Evolutionary conservation across 331 rosid species (phyloP).

Genomic region (Quercus lobata): DNA sequence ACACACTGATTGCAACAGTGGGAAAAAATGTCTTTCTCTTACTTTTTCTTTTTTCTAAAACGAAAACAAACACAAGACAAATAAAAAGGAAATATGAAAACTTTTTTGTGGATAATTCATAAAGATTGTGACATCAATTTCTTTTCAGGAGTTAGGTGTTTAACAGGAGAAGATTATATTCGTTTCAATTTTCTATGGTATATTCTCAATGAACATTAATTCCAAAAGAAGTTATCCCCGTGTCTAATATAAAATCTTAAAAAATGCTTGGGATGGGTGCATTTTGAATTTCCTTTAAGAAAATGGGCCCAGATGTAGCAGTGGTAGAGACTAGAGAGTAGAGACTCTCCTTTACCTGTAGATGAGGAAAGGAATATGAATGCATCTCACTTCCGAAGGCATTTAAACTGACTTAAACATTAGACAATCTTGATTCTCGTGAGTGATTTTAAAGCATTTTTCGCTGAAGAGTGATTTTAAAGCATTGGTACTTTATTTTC

Average conservation of each 20-base stretch:
- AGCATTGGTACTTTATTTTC: not conserved
- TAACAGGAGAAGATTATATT: not conserved
- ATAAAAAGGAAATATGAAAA: too few species aligned
- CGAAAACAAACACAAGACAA: too few species aligned
- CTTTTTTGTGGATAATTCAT: not conserved
- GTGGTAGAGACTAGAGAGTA: not conserved
- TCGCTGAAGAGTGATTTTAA: not conserved
- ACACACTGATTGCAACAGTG: too few species aligned
- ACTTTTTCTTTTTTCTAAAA: too few species aligned
- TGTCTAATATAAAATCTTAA: not conserved
- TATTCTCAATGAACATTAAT: constrained; percentile 5
- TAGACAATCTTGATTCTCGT: not conserved
- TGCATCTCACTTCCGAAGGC: constrained; percentile 4
- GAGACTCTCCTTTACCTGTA: constrained; percentile 28
- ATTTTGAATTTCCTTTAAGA: constrained; percentile 5
- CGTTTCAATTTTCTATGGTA: not conserved
- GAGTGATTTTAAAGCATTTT: not conserved
- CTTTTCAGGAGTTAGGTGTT: not conserved
- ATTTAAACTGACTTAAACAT: constrained; percentile 5
- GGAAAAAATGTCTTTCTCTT: too few species aligned
- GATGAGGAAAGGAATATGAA: constrained; percentile 53
- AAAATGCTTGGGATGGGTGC: not conserved
- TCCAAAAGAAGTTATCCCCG: constrained; percentile 1
- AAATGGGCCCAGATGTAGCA: constrained; percentile 10
- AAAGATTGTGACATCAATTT: not conserved